Conservation (phyloP, 257 asterid species). For the Petunia axillaris region DNA sequence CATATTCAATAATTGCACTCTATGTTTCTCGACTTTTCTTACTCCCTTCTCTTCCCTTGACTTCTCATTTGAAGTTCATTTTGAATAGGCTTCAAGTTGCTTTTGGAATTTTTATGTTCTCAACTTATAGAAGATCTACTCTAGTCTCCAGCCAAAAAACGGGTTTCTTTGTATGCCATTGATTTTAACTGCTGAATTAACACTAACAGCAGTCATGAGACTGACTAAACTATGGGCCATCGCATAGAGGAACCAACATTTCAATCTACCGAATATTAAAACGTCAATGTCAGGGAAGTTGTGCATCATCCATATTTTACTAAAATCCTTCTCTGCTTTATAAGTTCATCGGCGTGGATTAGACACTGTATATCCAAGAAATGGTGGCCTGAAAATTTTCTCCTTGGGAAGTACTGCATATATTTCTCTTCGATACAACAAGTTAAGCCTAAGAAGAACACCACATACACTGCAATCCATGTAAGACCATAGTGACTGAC, state of each 20-base stretch:
- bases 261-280: neutral
- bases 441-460: neutral
- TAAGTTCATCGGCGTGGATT: neutral
- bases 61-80: neutral
- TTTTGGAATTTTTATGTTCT: neutral
- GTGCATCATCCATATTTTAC: neutral
- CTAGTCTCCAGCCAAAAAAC: neutral
- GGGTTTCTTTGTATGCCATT: neutral
- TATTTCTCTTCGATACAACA: neutral
- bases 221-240: neutral
- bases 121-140: neutral
- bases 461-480: neutral
- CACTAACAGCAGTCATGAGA: neutral
- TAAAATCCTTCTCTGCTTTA: neutral
- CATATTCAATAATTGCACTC: slow-evolving; percentile 3
- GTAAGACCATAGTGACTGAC: neutral
- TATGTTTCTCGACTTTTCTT: neutral
- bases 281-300: neutral
- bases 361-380: slow-evolving; percentile 4
- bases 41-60: neutral
- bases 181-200: too few species aligned
- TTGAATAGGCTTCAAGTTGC: neutral
- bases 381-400: neutral
- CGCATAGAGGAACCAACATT: neutral
- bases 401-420: neutral